A percentile compares a stretch with the other conserved stretches of the same genome.
These are phyloP conservation scores for Saturnispora kantuleensis DNA, from an alignment of 805 yeast species.

Conservation along the genomic window DNA sequence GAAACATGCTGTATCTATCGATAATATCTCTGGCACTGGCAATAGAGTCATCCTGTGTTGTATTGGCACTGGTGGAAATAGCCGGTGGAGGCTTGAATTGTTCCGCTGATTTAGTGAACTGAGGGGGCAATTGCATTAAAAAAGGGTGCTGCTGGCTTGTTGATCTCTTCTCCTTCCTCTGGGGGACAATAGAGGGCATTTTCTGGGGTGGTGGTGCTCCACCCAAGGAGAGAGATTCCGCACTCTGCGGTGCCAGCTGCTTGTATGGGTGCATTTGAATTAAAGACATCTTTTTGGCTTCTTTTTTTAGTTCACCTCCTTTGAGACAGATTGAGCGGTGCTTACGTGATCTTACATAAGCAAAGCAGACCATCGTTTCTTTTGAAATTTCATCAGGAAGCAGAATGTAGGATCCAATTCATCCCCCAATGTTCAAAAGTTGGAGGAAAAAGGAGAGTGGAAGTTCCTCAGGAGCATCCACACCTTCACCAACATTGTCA, in stretches of 20 bases:
- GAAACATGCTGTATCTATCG: constrained; percentile 2
- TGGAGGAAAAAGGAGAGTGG: background rate
- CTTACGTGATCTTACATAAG: background rate
- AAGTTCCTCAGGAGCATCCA: background rate
- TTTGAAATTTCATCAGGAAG: no score
- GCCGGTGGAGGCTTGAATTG: background rate
- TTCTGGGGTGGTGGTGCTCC: background rate
- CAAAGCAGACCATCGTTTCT: background rate
- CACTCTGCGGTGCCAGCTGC: constrained; percentile 4
- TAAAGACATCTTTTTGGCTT: background rate
- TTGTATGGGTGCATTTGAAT: constrained; percentile 6
- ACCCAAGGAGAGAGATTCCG: background rate
- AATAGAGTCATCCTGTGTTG: background rate
- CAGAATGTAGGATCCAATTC: no score
- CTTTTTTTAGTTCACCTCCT: no score
- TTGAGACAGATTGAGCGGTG: no score
- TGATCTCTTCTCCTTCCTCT: background rate
- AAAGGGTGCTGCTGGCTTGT: constrained; percentile 9
- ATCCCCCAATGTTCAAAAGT: background rate
- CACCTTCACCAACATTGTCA: background rate
- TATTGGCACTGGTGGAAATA: background rate
- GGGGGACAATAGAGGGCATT: no score
- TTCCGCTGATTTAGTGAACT: constrained; percentile 9
- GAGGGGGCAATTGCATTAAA: constrained; percentile 10
- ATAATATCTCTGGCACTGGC: constrained; percentile 5